Evolutionary conservation across 225 moss, liverwort and hornwort species (phyloP), one percentile per base, ranked within the genome.

Genomic region (Straminergon stramineum): DNA sequence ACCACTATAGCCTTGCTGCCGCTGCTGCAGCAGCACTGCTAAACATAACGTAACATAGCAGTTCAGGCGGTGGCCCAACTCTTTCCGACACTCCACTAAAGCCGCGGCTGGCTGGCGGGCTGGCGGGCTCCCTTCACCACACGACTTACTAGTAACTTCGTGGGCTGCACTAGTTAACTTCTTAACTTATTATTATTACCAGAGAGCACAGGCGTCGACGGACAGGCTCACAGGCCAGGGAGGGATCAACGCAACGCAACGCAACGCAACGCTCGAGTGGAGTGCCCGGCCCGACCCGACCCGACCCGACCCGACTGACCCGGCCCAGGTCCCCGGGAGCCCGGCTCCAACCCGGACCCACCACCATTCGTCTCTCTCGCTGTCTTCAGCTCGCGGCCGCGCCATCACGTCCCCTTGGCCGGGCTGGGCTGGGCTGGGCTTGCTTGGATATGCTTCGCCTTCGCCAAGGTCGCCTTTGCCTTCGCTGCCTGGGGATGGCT

Each of bases 51-150:
- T 48, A 48, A 48, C 48, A 48, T 48, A 43, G 32, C 24, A 19
- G 20, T 76, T 86, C 79, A 86, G 89, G 83, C 61, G 31, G 83
- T 88, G 88, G 88, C 84, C 85, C 45, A 87, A 39, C 82, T 53
- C 85, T 90, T 88, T 92, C 92, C 90, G 88, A 90, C 88, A 90
- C 90, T 57, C 88, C 90, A 90, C 88, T 70, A 61, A 85, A 92
- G 37, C 85, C 87, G 85, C 74, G 63, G 81, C 79, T 28, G 73
- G 43, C 69, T 5, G 35, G n/a, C 68, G 15, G 66, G 68, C 37
- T 22, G 23, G 31, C 75, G 2, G 61, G 32, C 86, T 31, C 65
- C 28, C 70, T 23, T 71, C 63, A 43, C 88, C 64, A 55, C 79
- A 45, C 61, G 79, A 51, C 84, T 79, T 65, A 79, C 79, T 45